Base-by-base conservation (phyloP, 1,284 basidiomycete genomes). In the Ceratobasidium sp. region DNA sequence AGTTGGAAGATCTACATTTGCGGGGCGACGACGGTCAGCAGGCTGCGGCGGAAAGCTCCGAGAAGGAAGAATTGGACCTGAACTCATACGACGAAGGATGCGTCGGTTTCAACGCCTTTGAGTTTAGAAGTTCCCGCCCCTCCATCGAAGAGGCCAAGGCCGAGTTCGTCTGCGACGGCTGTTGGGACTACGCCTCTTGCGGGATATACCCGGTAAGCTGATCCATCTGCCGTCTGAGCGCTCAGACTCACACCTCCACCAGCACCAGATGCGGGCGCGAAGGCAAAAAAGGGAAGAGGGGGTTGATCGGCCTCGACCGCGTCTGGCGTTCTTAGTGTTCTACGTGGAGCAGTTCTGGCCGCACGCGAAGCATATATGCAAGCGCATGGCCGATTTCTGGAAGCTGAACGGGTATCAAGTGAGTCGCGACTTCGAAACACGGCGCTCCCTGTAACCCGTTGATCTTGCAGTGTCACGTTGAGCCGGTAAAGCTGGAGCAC, bases 271-370 rank as follows among this genome's bases (percentile, higher is more conserved):
- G 2, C 28, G 63, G 40, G 63, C 51, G 3, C 33, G 23, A 0
- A 2, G 33, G 3, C 61, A 63, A 20, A 3, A 15, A 40, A 23
- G 23, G 2, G 20, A 9, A 20, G 12, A 49, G 51, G 28, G 9
- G 51, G 10, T 4, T 23, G 72, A 4, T 13, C 26, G 23, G 46
- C 44, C 60, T 39, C 18, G 5, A 26, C 28, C 26, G 40, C 26
- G 28, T 15, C 20, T 67, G 49, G 73, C 63, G 5, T 12, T 67
- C 7, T 18, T 67, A 7, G 53, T 77, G 12, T 77, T 53, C 23
- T 77, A 77, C 23, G 26, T 77, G 2, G 73, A 77, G 40, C 63
- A 66, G 51, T 77, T 77, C 40, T 77, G 73, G 73, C 73, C 73
- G 2, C 51, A 66, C 15, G 26, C 63, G 2, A 23, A 33, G 40